A percentile compares a stretch with the other conserved stretches of the same genome.
These are phyloP conservation scores for Metrosideros polymorpha DNA, from an alignment of 441 rosid species.

Conservation along the genomic window DNA sequence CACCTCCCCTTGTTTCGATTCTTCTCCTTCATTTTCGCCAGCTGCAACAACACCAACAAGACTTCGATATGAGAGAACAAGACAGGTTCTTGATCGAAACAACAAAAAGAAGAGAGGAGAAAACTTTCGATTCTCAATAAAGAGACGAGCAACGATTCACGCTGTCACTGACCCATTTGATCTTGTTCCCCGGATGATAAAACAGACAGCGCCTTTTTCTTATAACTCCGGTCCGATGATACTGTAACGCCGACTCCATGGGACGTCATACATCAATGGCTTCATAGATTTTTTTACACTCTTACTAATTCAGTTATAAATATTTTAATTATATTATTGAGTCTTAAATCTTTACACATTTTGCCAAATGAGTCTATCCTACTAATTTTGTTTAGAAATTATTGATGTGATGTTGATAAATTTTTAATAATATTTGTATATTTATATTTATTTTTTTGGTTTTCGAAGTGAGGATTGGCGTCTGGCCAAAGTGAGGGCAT, in stretches of 20 bases:
- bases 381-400: no score
- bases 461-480: no score
- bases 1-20: slow-evolving; percentile 26
- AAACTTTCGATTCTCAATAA: background rate
- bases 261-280: background rate
- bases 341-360: no score
- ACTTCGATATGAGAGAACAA: background rate
- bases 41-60: background rate
- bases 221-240: background rate
- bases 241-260: background rate
- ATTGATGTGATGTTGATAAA: no score
- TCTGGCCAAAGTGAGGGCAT: no score
- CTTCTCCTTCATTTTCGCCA: slow-evolving; percentile 10
- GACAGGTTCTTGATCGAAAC: background rate
- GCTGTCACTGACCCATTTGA: background rate
- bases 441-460: no score
- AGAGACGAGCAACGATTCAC: background rate
- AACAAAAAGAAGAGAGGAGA: background rate
- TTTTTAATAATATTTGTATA: no score
- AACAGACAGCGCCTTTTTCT: background rate
- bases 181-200: background rate
- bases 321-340: no score
- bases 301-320: no score
- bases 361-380: no score
- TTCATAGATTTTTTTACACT: no score